phyloP scores from a whole-genome alignment of 139 green algal species.

The Chlorella sp. region DNA sequence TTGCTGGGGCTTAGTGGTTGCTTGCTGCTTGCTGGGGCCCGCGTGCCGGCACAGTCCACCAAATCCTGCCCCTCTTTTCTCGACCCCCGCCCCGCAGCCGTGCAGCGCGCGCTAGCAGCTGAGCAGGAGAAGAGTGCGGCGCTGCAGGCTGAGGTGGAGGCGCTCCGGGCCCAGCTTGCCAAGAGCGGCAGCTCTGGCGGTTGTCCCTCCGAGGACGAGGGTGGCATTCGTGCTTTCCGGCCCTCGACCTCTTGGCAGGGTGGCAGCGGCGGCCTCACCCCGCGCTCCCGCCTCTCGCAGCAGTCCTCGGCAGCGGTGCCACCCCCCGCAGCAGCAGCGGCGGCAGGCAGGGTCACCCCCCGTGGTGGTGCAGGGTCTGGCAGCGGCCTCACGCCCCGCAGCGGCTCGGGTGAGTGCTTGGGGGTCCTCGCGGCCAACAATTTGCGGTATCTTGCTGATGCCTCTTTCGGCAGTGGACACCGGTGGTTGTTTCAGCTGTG shows the following conservation, averaged over 20 bases:
- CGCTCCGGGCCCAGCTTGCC: slow-evolving; percentile 30
- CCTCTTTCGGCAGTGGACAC: neutral
- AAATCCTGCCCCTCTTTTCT: no score
- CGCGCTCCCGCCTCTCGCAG: slow-evolving; percentile 11
- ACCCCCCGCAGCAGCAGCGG: neutral
- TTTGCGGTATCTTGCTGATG: neutral
- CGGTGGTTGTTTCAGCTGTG: neutral
- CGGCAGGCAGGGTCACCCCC: neutral
- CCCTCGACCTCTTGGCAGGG: neutral
- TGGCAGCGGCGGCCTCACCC: neutral
- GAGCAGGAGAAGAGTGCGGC: slow-evolving; percentile 15
- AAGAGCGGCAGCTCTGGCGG: neutral
- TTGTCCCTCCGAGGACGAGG: slow-evolving; percentile 14
- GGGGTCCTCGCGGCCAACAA: no score
- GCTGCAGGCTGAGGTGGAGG: slow-evolving; percentile 27
- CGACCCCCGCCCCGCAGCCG: neutral
- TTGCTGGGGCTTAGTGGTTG: neutral
- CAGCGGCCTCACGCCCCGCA: neutral
- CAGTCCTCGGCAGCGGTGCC: neutral
- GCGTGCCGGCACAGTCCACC: no score
- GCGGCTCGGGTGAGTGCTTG: slow-evolving; percentile 9
- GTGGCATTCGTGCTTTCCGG: slow-evolving; percentile 13
- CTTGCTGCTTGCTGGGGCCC: no score
- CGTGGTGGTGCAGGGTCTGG: neutral
- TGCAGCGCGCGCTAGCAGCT: slow-evolving; percentile 11